phyloP scores from a whole-genome alignment of 2,329 filamentous ascomycete genomes.

The Pseudocercospora fijiensis region DNA sequence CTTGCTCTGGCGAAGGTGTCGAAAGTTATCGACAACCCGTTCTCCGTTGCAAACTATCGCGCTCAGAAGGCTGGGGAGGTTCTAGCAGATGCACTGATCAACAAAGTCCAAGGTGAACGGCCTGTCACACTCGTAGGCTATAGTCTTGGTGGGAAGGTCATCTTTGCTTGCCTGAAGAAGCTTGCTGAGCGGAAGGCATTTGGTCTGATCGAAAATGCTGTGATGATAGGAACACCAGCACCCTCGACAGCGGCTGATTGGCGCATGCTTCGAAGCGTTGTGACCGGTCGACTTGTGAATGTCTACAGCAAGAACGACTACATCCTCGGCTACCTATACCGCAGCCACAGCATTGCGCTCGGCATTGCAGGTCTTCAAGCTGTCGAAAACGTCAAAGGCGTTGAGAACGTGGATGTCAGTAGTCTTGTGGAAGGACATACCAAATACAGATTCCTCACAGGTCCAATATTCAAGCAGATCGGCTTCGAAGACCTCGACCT shows the following conservation, averaged over 20 bases:
- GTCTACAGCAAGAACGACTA: conserved; percentile 86
- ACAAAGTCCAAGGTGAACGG: conserved; percentile 44
- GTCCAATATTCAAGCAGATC: conserved; percentile 52
- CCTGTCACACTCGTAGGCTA: conserved; percentile 44
- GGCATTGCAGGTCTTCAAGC: conserved; percentile 82
- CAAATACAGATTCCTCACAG: conserved; percentile 52
- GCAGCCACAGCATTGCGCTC: conserved; percentile 76
- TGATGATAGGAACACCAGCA: conserved; percentile 77
- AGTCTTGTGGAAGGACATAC: conserved; percentile 53
- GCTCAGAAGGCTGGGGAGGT: conserved; percentile 44
- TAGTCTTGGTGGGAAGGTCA: conserved; percentile 54
- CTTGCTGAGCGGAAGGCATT: conserved; percentile 78
- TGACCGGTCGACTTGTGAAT: conserved; percentile 80
- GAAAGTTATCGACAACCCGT: conserved; percentile 44
- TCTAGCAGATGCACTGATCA: conserved; percentile 44
- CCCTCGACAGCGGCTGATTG: conserved; percentile 72
- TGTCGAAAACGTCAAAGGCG: conserved; percentile 64
- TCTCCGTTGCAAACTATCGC: conserved; percentile 41
- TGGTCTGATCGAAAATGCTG: conserved; percentile 77
- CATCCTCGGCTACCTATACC: conserved; percentile 82
- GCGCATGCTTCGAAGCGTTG: conserved; percentile 73
- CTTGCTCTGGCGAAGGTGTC: conserved; percentile 49
- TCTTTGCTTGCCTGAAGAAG: conserved; percentile 75
- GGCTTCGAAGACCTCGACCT: conserved; percentile 55
- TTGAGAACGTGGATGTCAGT: conserved; percentile 58